Conservation (phyloP, 352 stramenopile species). For the Phytophthora nicotianae region DNA sequence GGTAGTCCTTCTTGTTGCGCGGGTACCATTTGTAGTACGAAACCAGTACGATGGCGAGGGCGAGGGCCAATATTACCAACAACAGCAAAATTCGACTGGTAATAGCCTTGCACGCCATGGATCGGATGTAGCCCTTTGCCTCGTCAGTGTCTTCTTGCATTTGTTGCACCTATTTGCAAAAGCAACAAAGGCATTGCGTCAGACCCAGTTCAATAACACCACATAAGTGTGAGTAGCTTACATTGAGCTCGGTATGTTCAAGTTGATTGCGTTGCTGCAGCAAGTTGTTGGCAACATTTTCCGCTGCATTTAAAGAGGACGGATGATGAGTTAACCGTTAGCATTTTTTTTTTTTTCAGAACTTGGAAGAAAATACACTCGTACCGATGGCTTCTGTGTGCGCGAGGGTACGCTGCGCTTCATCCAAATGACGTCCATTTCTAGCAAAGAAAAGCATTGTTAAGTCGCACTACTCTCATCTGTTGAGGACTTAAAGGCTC, state of each 20-base stretch:
- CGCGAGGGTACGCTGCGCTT: conserved; percentile 72
- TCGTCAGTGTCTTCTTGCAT: conserved; percentile 68
- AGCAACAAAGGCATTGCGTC: background rate
- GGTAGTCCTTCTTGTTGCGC: conserved; percentile 68
- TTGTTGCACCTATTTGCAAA: conserved; percentile 52
- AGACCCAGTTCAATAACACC: background rate
- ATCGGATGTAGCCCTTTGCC: conserved; percentile 54
- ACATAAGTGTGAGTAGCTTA: conserved; percentile 23
- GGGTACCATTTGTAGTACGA: conserved; percentile 86
- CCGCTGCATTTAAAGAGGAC: conserved; percentile 44
- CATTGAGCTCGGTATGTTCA: conserved; percentile 64
- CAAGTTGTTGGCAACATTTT: conserved; percentile 75
- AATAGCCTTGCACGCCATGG: conserved; percentile 62
- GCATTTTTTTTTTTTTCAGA: too few species aligned
- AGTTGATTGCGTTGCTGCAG: conserved; percentile 72
- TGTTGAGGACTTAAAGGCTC: background rate
- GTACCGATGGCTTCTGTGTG: conserved; percentile 75
- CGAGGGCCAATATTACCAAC: conserved; percentile 65
- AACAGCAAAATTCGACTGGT: conserved; percentile 67
- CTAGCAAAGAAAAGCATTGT: conserved; percentile 27
- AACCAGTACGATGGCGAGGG: conserved; percentile 58
- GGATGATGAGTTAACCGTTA: too few species aligned
- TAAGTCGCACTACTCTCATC: background rate
- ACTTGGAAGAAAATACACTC: too few species aligned
- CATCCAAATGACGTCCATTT: conserved; percentile 71